Evolutionary conservation across 2,329 filamentous ascomycete genomes (phyloP).

Genomic region (Apiospora pterosperma): DNA sequence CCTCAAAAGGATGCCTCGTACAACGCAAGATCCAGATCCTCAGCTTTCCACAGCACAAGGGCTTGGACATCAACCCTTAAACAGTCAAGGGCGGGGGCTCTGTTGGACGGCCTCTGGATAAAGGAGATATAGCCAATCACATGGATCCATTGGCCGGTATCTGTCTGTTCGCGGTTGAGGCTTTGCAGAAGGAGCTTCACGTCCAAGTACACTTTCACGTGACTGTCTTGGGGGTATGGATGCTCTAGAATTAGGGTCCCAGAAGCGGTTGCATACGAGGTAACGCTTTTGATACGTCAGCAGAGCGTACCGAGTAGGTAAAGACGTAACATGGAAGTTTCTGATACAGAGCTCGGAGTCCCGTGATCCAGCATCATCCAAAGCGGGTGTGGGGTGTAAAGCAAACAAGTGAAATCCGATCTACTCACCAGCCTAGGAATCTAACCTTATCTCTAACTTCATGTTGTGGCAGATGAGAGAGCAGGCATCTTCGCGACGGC

Average conservation of each 20-base stretch:
- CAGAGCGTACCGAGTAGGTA: not conserved
- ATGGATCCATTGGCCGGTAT: constrained; percentile 84
- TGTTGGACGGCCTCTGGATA: constrained; percentile 9
- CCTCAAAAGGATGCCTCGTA: constrained; percentile 62
- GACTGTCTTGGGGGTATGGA: constrained; percentile 48
- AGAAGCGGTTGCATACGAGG: constrained; percentile 45
- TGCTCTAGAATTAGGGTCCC: constrained; percentile 68
- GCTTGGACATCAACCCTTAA: constrained; percentile 60
- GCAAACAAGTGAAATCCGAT: constrained; percentile 4
- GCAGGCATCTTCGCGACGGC: constrained; percentile 62
- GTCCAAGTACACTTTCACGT: constrained; percentile 59
- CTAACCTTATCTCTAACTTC: constrained; percentile 74
- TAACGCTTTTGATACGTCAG: constrained; percentile 38
- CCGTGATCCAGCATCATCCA: not conserved
- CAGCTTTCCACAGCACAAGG: constrained; percentile 73
- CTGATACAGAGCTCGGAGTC: too few species aligned
- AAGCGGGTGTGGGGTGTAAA: not conserved
- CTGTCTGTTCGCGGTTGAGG: constrained; percentile 59
- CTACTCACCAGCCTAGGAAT: constrained; percentile 82
- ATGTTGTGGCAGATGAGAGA: constrained; percentile 54
- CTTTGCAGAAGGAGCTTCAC: constrained; percentile 67
- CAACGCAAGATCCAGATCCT: constrained; percentile 64
- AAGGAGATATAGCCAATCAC: constrained; percentile 73
- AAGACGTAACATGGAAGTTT: too few species aligned
- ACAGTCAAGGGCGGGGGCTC: constrained; percentile 8